phyloP scores from a whole-genome alignment of 495 filamentous ascomycete species.

The Hypoxylon subgilvum region DNA sequence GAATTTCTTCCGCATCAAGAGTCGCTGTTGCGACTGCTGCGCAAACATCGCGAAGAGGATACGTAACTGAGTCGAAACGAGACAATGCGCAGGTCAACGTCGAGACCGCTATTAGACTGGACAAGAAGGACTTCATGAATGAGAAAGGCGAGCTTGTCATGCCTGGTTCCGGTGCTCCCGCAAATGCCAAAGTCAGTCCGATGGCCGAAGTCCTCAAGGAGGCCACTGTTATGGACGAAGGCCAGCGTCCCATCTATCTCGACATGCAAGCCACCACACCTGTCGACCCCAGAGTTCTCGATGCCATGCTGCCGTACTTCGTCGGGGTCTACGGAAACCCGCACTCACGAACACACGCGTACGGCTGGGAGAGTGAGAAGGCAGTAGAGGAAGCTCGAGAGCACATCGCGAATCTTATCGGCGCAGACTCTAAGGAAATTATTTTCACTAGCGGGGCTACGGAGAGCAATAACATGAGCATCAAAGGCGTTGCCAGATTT shows the following conservation, averaged over 20 bases:
- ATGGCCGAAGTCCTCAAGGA: constrained; percentile 87
- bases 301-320: constrained; percentile 94
- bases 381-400: constrained; percentile 84
- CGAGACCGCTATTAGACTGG: constrained; percentile 80
- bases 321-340: constrained; percentile 96
- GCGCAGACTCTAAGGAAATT: constrained; percentile 95
- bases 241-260: constrained; percentile 91
- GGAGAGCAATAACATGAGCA: constrained; percentile 99
- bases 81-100: constrained; percentile 81
- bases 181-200: constrained; percentile 70
- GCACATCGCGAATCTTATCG: constrained; percentile 84
- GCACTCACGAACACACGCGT: constrained; percentile 95
- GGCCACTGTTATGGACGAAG: constrained; percentile 91
- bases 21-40: constrained; percentile 43
- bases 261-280: constrained; percentile 99
- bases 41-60: constrained; percentile 58
- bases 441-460: constrained; percentile 98
- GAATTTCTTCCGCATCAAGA: constrained; percentile 51
- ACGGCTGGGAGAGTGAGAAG: constrained; percentile 98
- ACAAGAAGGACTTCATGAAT: constrained; percentile 77
- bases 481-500: constrained; percentile 96
- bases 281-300: constrained; percentile 88
- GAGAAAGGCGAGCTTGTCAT: constrained; percentile 71
- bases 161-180: constrained; percentile 60
- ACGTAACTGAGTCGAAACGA: constrained; percentile 84